Percentiles rank a stretch among this genome's conserved stretches.
Conservation (phyloP, 78 protist species). For the Cavenderia fasciculata region DNA sequence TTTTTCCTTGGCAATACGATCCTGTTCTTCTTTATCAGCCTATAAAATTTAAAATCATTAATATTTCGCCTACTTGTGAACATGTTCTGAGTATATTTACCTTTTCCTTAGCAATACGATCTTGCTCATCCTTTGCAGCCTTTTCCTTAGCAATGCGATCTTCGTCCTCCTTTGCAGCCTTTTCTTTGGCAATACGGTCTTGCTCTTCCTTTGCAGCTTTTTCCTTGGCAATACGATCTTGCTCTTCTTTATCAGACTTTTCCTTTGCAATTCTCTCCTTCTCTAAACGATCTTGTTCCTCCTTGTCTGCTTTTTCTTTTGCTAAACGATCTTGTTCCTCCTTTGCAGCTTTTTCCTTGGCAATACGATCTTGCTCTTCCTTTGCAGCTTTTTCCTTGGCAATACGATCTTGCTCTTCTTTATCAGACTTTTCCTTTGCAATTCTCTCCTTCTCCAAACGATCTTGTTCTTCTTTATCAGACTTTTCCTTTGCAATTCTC, state of each 20-base stretch:
- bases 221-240: constrained; percentile 7
- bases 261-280: not conserved
- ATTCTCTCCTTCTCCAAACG: not conserved
- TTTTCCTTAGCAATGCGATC: not conserved
- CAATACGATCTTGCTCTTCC: not conserved
- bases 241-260: not conserved
- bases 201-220: not conserved
- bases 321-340: not conserved
- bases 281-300: not conserved
- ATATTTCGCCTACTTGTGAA: no score
- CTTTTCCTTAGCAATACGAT: constrained; percentile 7
- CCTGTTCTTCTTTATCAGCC: not conserved
- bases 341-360: not conserved
- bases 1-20: constrained; percentile 10
- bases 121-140: constrained; percentile 4
- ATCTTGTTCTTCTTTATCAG: not conserved
- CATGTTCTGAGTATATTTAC: no score
- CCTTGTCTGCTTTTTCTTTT: not conserved
- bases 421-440: not conserved
- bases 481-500: not conserved
- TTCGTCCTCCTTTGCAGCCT: not conserved
- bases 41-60: no score
- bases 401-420: not conserved
- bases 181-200: constrained; percentile 9
- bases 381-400: not conserved